Conservation (phyloP, 805 yeast genomes). For the Saccharomycopsis olivae region DNA sequence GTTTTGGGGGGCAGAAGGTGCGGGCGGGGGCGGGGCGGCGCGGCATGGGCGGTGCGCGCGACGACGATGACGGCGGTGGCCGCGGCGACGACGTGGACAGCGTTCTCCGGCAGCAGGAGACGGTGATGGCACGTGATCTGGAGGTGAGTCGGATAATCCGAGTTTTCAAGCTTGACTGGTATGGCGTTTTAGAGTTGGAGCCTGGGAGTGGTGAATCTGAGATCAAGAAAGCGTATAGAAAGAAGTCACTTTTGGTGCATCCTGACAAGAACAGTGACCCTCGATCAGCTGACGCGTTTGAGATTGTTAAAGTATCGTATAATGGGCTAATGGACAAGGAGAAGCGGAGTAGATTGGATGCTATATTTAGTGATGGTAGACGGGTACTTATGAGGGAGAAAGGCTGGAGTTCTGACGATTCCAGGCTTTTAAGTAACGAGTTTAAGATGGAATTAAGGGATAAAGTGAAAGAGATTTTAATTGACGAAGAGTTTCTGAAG, state of each 20-base stretch:
- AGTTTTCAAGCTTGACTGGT: constrained; percentile 41
- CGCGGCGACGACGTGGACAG: not conserved
- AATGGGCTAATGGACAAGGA: constrained; percentile 29
- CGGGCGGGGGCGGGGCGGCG: no score
- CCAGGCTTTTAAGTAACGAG: constrained; percentile 25
- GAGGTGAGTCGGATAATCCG: constrained; percentile 47
- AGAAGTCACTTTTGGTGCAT: constrained; percentile 53
- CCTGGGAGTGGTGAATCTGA: constrained; percentile 31
- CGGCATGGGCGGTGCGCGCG: no score
- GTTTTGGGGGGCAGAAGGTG: no score
- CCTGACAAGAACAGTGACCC: constrained; percentile 53
- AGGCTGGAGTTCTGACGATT: constrained; percentile 30
- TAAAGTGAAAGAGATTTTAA: constrained; percentile 32
- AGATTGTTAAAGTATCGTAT: constrained; percentile 45
- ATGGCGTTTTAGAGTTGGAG: constrained; percentile 38
- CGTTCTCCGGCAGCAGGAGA: not conserved
- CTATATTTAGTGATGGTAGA: constrained; percentile 35
- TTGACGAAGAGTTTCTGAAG: constrained; percentile 36
- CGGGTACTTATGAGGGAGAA: constrained; percentile 27
- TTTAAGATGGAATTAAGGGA: constrained; percentile 32
- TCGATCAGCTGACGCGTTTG: constrained; percentile 57
- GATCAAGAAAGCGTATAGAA: constrained; percentile 40
- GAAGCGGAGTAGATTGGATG: constrained; percentile 32
- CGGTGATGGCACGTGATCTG: constrained; percentile 26
- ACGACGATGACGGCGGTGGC: no score